These are phyloP conservation scores for Pseudozyma hubeiensis DNA, from an alignment of 1,284 basidiomycete species.

Conservation along the genomic window DNA sequence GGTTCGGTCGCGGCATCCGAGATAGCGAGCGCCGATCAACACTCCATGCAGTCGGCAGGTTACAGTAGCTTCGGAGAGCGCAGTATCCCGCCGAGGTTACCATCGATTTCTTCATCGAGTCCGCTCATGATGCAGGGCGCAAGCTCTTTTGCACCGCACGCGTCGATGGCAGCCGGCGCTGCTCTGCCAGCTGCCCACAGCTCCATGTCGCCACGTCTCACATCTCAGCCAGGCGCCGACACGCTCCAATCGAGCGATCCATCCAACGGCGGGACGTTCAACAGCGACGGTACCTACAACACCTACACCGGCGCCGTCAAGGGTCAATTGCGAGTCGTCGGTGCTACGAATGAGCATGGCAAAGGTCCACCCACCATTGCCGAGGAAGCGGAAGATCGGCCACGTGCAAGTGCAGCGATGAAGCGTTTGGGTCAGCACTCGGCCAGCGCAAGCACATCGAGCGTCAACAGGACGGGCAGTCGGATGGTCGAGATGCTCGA, in stretches of 20 bases:
- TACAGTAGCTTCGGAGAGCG: constrained; percentile 5
- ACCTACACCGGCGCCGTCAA: constrained; percentile 31
- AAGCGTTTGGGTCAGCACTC: constrained; percentile 28
- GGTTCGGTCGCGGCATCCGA: constrained; percentile 33
- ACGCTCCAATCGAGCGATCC: constrained; percentile 18
- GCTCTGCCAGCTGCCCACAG: not conserved
- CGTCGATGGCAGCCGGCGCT: not conserved
- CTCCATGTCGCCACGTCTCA: not conserved
- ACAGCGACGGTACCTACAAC: constrained; percentile 37
- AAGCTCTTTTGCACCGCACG: constrained; percentile 10
- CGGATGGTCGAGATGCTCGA: constrained; percentile 45
- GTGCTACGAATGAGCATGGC: constrained; percentile 3
- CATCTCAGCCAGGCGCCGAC: constrained; percentile 14
- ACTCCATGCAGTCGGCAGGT: constrained; percentile 21
- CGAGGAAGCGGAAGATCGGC: constrained; percentile 10
- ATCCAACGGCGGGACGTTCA: constrained; percentile 20
- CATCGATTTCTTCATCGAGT: constrained; percentile 30
- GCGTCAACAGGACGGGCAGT: constrained; percentile 32
- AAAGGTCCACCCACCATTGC: constrained; percentile 7
- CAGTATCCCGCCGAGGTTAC: constrained; percentile 25
- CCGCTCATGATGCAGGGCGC: constrained; percentile 24
- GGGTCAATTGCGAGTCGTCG: constrained; percentile 31
- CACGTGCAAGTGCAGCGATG: constrained; percentile 5
- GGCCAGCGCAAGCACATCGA: constrained; percentile 27
- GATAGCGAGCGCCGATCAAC: constrained; percentile 20